A percentile compares a stretch with the other conserved stretches of the same genome.
phyloP scores from a whole-genome alignment of 2,329 filamentous ascomycete species.

The Xylariaceae sp. region DNA sequence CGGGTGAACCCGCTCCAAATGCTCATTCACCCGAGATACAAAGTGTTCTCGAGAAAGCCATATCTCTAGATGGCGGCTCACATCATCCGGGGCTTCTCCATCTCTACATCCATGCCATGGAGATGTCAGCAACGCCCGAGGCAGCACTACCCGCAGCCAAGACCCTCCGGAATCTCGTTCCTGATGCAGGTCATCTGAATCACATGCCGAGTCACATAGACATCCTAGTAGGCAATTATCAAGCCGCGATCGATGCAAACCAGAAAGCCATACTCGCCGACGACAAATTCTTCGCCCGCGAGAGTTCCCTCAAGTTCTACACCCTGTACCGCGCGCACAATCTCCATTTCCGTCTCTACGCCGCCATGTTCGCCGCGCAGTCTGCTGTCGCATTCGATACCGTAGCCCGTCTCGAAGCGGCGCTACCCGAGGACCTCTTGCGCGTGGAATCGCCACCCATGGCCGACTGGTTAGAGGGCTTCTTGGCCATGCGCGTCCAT shows the following conservation, averaged over 20 bases:
- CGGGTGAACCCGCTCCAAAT: slow-evolving; percentile 48
- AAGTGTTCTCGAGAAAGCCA: slow-evolving; percentile 51
- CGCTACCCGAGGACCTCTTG: slow-evolving; percentile 59
- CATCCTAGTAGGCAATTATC: slow-evolving; percentile 66
- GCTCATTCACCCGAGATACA: slow-evolving; percentile 56
- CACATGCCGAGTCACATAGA: slow-evolving; percentile 79
- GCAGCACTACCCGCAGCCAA: slow-evolving; percentile 56
- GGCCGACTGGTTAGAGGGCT: slow-evolving; percentile 74
- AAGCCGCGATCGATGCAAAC: slow-evolving; percentile 61
- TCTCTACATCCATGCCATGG: slow-evolving; percentile 72
- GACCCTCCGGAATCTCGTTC: slow-evolving; percentile 57
- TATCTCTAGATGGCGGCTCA: slow-evolving; percentile 44
- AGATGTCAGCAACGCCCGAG: slow-evolving; percentile 67
- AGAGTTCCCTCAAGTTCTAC: slow-evolving; percentile 66
- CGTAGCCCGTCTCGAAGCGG: slow-evolving; percentile 52
- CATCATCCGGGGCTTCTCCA: slow-evolving; percentile 67
- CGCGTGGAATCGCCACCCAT: slow-evolving; percentile 63
- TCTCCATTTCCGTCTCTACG: slow-evolving; percentile 70
- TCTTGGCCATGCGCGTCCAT: slow-evolving; percentile 62
- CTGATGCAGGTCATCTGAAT: slow-evolving; percentile 64
- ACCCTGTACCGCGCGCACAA: slow-evolving; percentile 70
- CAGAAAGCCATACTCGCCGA: slow-evolving; percentile 62
- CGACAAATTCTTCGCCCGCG: slow-evolving; percentile 55
- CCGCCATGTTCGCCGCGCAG: slow-evolving; percentile 71
- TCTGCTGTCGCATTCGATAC: slow-evolving; percentile 58